phyloP scores from a whole-genome alignment of 441 rosid species.

The Erodium trifolium region DNA sequence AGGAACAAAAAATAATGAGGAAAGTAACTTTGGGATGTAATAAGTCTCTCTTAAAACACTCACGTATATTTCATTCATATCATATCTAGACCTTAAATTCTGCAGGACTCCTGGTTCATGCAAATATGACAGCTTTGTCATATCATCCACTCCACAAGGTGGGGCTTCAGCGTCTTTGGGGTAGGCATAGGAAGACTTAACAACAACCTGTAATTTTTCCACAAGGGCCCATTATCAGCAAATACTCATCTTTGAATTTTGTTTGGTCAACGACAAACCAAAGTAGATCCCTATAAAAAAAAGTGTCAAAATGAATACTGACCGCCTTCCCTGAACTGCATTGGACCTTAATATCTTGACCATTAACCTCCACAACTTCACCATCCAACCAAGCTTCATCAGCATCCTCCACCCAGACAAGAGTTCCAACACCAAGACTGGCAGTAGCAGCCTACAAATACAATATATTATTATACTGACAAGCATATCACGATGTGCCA shows the following conservation, averaged over 20 bases:
- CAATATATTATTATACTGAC: neutral
- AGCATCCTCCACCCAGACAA: constrained; percentile 79
- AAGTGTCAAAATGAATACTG: constrained; percentile 20
- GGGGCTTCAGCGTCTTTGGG: constrained; percentile 94
- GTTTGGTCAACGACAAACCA: neutral
- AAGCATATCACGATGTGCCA: neutral
- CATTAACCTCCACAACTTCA: constrained; percentile 53
- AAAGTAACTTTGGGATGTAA: no score
- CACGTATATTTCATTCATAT: constrained; percentile 72
- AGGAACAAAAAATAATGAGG: no score
- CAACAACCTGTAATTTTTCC: constrained; percentile 43
- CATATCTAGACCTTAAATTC: constrained; percentile 45
- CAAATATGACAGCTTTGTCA: constrained; percentile 92
- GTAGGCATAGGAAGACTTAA: constrained; percentile 42
- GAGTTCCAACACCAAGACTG: constrained; percentile 50
- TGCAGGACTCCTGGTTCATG: constrained; percentile 48
- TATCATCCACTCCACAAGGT: constrained; percentile 75
- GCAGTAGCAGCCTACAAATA: constrained; percentile 41
- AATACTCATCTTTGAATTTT: neutral
- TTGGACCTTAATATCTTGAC: constrained; percentile 41
- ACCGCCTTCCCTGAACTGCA: constrained; percentile 58
- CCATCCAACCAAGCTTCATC: constrained; percentile 85
- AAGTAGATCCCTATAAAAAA: neutral
- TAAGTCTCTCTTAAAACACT: neutral
- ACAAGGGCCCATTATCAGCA: constrained; percentile 9